Base-by-base conservation (phyloP, 2,329 filamentous ascomycete genomes). In the Fusarium chuoi region DNA sequence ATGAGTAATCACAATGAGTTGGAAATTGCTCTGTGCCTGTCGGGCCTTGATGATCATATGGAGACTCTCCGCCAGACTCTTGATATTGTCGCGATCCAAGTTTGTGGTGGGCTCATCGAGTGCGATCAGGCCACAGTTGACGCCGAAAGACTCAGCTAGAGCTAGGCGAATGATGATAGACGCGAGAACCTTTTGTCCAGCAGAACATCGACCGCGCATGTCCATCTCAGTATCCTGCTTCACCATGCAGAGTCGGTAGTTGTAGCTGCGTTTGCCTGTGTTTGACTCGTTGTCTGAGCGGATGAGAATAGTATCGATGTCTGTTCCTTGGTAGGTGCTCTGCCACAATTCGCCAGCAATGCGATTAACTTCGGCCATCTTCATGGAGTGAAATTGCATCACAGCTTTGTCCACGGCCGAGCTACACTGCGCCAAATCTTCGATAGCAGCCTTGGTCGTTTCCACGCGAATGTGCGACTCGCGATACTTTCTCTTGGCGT, bases 151-250 rank as follows among this genome's bases (percentile, higher is more conserved):
- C 83, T 99, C 96, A 7, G 96, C 96, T 52, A 99, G 89, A 18
- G 97, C 96, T 35, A 99, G 89, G 4, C 96, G 95, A 82, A 99
- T 98, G 83, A 99, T 97, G 84, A 99, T 99, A 82, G 92, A 95
- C 9, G 96, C 96, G 35, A 99, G 90, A 35, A 99, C 96, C 83
- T 97, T 98, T 82, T 99, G 96, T 7, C 96, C 96, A 3, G 96
- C 96, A 75, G 94, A 97, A 87, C 96, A 99, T 62, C 96, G 94
- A 3, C 96, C 97, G 71, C 96, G 94, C 96, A 99, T 99, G 84
- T 99, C 96, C 95, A 99, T 98, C 83, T 99, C 96, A 2, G 93
- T 94, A 79, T 97, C 95, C 81, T 96, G 93, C 85, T 99, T 99
- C 77, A 98, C 91, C 96, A 99, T 99, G 83, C 94, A 95, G 11